A percentile compares a stretch with the other conserved stretches of the same genome.
phyloP scores from a whole-genome alignment of 139 green algal species.

The Gonium pectorale region DNA sequence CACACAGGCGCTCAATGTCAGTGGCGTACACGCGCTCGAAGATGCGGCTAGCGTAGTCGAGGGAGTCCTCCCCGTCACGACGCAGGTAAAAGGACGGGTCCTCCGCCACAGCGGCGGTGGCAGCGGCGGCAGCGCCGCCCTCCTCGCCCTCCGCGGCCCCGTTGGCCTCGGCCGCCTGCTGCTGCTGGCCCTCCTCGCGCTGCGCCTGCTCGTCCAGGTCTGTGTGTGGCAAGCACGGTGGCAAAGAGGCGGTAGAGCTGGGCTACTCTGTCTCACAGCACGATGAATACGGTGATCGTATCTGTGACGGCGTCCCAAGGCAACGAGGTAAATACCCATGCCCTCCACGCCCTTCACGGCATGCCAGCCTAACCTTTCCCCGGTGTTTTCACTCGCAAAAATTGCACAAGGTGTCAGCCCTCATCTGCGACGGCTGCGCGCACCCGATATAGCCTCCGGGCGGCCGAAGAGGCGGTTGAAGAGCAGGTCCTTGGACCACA shows the following conservation, averaged over 20 bases:
- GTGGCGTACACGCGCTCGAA: conserved; percentile 79
- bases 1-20: conserved; percentile 81
- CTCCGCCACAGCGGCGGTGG: conserved; percentile 36
- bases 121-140: not conserved
- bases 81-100: conserved; percentile 64
- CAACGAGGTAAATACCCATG: too few relatives aligned
- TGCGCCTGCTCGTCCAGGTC: conserved; percentile 51
- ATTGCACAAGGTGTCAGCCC: too few relatives aligned
- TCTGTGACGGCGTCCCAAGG: too few relatives aligned
- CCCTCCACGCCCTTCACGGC: too few relatives aligned
- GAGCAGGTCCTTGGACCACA: conserved; percentile 99
- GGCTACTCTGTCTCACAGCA: too few relatives aligned
- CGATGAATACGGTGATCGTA: too few relatives aligned
- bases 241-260: too few relatives aligned
- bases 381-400: too few relatives aligned
- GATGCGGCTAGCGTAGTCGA: conserved; percentile 76
- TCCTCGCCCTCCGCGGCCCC: not conserved
- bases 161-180: not conserved
- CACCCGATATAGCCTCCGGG: conserved; percentile 67
- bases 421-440: too few relatives aligned
- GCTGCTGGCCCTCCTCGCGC: conserved; percentile 22
- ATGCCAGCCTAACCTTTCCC: too few relatives aligned
- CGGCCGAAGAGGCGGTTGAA: conserved; percentile 93
- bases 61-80: conserved; percentile 62
- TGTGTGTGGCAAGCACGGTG: not conserved